Evolutionary conservation across 164 flowering plant genomes (phyloP), one percentile per base, ranked within the genome.

Genomic region (Euptelea pleiosperma): DNA sequence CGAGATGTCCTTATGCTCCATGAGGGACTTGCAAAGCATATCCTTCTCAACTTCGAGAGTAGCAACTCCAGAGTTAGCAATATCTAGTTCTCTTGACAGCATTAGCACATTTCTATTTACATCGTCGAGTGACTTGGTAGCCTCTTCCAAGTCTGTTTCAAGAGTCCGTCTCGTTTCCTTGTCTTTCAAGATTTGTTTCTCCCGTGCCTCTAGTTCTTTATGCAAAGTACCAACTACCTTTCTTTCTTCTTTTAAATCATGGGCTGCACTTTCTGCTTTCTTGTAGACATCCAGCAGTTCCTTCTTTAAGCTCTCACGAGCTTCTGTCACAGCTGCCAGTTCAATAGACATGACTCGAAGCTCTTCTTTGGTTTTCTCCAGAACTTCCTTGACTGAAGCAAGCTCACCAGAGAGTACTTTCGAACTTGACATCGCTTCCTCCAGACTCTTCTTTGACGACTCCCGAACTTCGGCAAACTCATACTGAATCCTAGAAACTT

Each of bases 91-190:
- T 45, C 58, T 75, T 2, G 93, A 75, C 42, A 89, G 82, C 40
- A 50, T 30, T 65, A 81, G 58, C 0, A 78, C 72, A 44, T 86
- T 81, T 44, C 60, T 61, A 64, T 78, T 89, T 81, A 89, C 78
- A 71, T 84, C 91, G 53, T 82, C 84, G 1, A 92, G 89, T 53
- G 96, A 74, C 55, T 69, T 78, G 2, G 82, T 82, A 35, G 96
- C 86, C 68, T 84, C 85, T 50, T 87, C 94, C 50, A 93, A 66
- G 64, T 82, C 85, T 25, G 60, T 67, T 65, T 85, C 83, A 4
- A 93, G 84, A 19, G 70, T 60, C 62, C 67, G 72, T 6, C 85
- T 70, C 10, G 76, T 64, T 57, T 87, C 89, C 60, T 66, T 82
- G 53, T 86, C 92, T 64, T 70, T 74, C 28, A 51, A 31, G 9